Conservation (phyloP, 129 eudicot genomes). For the Lactuca saligna region DNA sequence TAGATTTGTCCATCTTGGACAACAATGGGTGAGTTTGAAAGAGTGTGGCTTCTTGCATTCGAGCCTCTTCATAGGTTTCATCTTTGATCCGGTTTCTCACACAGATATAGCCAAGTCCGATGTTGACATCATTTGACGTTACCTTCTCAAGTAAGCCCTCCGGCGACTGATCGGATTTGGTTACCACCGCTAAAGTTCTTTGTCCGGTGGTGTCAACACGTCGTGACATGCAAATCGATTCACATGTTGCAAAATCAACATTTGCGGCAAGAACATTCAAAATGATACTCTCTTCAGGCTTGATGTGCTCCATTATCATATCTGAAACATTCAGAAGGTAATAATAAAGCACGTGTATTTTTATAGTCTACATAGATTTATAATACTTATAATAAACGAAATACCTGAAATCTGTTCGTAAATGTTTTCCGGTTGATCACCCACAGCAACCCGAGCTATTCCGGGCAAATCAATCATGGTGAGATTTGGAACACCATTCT, state of each 20-base stretch:
- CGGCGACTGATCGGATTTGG: slow-evolving; percentile 31
- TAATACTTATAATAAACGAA: background rate
- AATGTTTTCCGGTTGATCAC: slow-evolving; percentile 41
- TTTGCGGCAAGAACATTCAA: slow-evolving; percentile 38
- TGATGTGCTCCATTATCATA: slow-evolving; percentile 40
- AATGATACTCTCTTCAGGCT: slow-evolving; percentile 40
- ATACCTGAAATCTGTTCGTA: slow-evolving; percentile 36
- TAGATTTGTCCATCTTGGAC: slow-evolving; percentile 29
- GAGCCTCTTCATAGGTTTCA: slow-evolving; percentile 31
- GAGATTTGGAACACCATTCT: slow-evolving; percentile 34
- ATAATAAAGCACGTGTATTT: too few species aligned
- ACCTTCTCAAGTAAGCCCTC: slow-evolving; percentile 44
- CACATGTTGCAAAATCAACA: slow-evolving; percentile 40
- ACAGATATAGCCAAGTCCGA: slow-evolving; percentile 37
- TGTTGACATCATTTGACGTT: slow-evolving; percentile 39
- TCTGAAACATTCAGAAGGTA: background rate
- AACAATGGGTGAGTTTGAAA: slow-evolving; percentile 28
- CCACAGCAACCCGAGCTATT: slow-evolving; percentile 43
- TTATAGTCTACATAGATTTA: too few species aligned
- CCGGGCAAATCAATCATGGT: slow-evolving; percentile 46
- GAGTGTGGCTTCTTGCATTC: slow-evolving; percentile 24
- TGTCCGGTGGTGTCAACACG: slow-evolving; percentile 31
- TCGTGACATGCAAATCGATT: slow-evolving; percentile 37
- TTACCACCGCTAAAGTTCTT: slow-evolving; percentile 44
- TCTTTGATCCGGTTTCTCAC: slow-evolving; percentile 31